These are phyloP conservation scores for Saccharomycopsis fermentans DNA, from an alignment of 805 yeast species.

Conservation along the genomic window DNA sequence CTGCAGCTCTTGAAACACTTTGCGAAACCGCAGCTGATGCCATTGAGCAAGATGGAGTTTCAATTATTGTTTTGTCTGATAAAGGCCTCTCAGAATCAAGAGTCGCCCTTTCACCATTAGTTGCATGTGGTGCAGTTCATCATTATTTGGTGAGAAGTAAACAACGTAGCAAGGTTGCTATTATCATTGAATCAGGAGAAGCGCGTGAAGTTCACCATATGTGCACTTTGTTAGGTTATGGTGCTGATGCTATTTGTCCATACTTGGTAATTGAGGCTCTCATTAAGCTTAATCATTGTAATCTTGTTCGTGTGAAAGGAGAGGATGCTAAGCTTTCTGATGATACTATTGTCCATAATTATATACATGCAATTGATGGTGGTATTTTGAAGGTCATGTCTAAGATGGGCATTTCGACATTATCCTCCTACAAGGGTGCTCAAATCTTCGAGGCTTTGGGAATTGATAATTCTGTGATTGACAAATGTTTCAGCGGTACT, in stretches of 20 bases:
- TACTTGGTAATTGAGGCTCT: conserved; percentile 87
- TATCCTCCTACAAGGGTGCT: conserved; percentile 98
- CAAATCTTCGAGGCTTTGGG: conserved; percentile 97
- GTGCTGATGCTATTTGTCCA: conserved; percentile 94
- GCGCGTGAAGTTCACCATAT: conserved; percentile 96
- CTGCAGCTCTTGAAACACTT: conserved; percentile 72
- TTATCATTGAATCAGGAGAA: conserved; percentile 88
- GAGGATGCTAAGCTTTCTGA: conserved; percentile 36
- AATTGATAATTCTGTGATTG: conserved; percentile 89
- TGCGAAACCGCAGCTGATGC: conserved; percentile 83
- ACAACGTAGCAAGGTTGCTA: conserved; percentile 91
- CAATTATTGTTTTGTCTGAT: conserved; percentile 72
- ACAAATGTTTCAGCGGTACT: conserved; percentile 93
- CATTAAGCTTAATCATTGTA: conserved; percentile 73
- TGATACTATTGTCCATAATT: conserved; percentile 59
- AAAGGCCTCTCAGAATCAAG: conserved; percentile 47
- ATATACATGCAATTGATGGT: conserved; percentile 75
- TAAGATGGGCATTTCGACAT: conserved; percentile 97
- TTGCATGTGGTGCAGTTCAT: conserved; percentile 96
- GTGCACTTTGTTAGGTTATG: conserved; percentile 90
- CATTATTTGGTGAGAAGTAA: conserved; percentile 93
- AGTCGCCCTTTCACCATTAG: conserved; percentile 74
- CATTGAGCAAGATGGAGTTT: conserved; percentile 54
- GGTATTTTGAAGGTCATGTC: conserved; percentile 97
- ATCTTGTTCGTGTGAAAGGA: conserved; percentile 37